Evolutionary conservation across 331 rosid species (phyloP).

Genomic region (Quercus tomentella): DNA sequence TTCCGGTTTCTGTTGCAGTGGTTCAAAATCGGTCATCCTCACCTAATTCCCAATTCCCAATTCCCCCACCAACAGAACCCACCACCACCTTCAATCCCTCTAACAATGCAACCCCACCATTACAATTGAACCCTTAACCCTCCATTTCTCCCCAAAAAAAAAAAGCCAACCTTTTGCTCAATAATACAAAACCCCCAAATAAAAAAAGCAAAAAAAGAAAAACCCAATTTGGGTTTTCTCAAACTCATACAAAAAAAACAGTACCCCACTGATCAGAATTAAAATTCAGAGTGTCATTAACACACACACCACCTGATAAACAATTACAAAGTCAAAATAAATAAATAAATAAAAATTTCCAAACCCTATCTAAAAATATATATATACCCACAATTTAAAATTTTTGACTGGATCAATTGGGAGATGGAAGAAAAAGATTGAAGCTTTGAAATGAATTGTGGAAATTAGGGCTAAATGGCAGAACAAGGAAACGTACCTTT

Average conservation of each 20-base stretch:
- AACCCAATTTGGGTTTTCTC: slow-evolving; percentile 24
- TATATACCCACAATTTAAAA: not conserved
- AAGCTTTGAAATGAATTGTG: slow-evolving; percentile 24
- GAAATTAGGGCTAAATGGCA: slow-evolving; percentile 23
- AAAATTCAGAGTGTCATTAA: slow-evolving; percentile 43
- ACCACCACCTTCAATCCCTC: slow-evolving; percentile 26
- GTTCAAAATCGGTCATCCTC: slow-evolving; percentile 82
- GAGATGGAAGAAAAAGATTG: slow-evolving; percentile 13
- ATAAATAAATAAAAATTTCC: not conserved
- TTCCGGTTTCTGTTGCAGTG: slow-evolving; percentile 93
- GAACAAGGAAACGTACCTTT: slow-evolving; percentile 45
- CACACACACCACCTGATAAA: slow-evolving; percentile 61
- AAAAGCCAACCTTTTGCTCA: slow-evolving; percentile 44
- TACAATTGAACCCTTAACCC: slow-evolving; percentile 24
- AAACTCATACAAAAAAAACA: slow-evolving; percentile 18
- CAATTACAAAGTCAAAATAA: slow-evolving; percentile 23
- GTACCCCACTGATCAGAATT: slow-evolving; percentile 22
- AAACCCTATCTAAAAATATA: not conserved
- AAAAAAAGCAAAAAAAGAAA: slow-evolving; percentile 27
- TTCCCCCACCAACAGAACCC: slow-evolving; percentile 24
- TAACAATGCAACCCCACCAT: slow-evolving; percentile 16
- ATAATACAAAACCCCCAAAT: slow-evolving; percentile 21
- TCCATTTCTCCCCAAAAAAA: slow-evolving; percentile 28
- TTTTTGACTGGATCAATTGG: slow-evolving; percentile 22
- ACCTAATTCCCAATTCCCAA: slow-evolving; percentile 25